Evolutionary conservation across 1,139 yeast species (phyloP).

Genomic region (Magnusiomyces paraingens): DNA sequence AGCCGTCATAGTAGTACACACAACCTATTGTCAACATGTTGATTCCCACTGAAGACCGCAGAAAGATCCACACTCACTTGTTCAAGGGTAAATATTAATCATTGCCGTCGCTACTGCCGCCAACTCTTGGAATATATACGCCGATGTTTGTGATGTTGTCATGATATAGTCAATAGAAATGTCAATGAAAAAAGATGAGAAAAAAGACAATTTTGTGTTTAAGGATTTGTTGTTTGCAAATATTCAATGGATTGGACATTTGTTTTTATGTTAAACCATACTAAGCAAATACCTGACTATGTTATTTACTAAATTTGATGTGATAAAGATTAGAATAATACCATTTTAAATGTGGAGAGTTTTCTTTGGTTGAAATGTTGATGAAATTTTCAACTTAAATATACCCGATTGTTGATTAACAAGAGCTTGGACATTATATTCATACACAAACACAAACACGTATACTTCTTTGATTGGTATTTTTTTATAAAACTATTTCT

Average conservation of each 20-base stretch:
- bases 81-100: constrained; percentile 75
- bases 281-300: no score
- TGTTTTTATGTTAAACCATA: no score
- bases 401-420: no score
- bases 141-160: neutral
- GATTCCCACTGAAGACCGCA: constrained; percentile 99
- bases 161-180: neutral
- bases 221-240: neutral
- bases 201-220: neutral
- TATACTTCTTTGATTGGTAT: neutral
- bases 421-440: no score
- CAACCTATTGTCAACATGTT: constrained; percentile 60
- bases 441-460: no score
- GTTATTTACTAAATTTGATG: no score
- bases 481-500: neutral
- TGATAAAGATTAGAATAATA: no score
- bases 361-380: no score
- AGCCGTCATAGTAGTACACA: constrained; percentile 4
- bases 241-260: neutral
- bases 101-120: neutral
- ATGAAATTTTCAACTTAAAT: no score
- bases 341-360: no score
- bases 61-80: constrained; percentile 98
- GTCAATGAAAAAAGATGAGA: neutral
- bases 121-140: no score